phyloP scores from a whole-genome alignment of 371 early-diverging fungal genomes.

The Entomophthora muscae region DNA sequence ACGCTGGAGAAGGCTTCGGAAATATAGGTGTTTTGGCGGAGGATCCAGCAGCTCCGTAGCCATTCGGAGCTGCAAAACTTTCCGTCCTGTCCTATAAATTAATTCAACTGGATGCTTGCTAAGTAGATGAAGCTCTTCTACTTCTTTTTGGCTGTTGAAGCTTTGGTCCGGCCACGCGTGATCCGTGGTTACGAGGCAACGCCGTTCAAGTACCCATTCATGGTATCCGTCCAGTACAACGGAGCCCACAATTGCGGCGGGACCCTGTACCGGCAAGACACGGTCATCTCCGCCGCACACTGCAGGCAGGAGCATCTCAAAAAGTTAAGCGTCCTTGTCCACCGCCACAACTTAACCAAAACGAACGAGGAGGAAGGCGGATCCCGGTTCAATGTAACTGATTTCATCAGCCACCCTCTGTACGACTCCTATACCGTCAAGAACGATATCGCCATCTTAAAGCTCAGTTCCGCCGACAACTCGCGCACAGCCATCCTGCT shows the following conservation, averaged over 20 bases:
- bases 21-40: too few species aligned
- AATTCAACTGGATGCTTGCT: too few species aligned
- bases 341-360: constrained; percentile 4
- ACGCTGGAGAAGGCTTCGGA: too few species aligned
- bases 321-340: background rate
- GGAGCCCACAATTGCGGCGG: constrained; percentile 6
- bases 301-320: background rate
- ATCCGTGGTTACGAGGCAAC: constrained; percentile 1
- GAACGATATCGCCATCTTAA: constrained; percentile 1
- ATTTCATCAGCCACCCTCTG: constrained; percentile 1
- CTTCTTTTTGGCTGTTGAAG: too few species aligned
- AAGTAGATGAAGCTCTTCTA: too few species aligned
- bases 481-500: background rate
- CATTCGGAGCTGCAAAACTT: too few species aligned
- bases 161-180: too few species aligned
- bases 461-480: background rate
- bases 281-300: constrained; percentile 6
- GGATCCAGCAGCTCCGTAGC: too few species aligned
- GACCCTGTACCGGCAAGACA: background rate
- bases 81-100: too few species aligned
- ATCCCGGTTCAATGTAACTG: background rate
- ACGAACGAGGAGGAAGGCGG: background rate
- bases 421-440: background rate
- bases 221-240: background rate
- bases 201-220: constrained; percentile 5